Evolutionary conservation across 331 rosid species (phyloP).

Genomic region (Saraca asoca): DNA sequence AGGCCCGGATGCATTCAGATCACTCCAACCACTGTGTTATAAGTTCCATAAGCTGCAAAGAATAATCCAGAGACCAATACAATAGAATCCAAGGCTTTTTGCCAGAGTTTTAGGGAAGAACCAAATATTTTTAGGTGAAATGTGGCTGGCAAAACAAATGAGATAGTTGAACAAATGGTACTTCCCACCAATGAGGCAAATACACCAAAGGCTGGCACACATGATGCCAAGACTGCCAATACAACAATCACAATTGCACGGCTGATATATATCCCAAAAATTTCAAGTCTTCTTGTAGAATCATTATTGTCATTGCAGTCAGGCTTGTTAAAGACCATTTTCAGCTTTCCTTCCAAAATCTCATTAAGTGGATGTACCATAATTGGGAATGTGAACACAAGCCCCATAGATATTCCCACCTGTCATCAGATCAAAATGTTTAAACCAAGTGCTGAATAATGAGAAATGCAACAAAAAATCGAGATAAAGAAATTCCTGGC

Average conservation of each 20-base stretch:
- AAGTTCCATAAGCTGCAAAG: constrained; percentile 82
- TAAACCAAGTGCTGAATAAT: constrained; percentile 15
- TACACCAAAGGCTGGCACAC: constrained; percentile 68
- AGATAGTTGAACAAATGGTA: constrained; percentile 76
- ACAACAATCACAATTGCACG: constrained; percentile 68
- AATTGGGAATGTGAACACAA: constrained; percentile 80
- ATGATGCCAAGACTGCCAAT: constrained; percentile 64
- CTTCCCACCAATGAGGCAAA: constrained; percentile 87
- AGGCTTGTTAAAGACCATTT: constrained; percentile 34
- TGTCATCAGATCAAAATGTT: constrained; percentile 39
- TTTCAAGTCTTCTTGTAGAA: constrained; percentile 39
- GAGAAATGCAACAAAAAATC: constrained; percentile 20
- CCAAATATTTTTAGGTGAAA: constrained; percentile 75
- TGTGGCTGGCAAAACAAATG: constrained; percentile 83
- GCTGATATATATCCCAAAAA: constrained; percentile 41
- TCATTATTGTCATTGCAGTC: constrained; percentile 14
- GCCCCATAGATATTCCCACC: constrained; percentile 83
- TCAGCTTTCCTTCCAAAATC: constrained; percentile 66
- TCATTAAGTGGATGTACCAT: constrained; percentile 86
- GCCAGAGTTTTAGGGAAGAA: constrained; percentile 61
- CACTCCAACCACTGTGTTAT: constrained; percentile 58
- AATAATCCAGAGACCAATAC: constrained; percentile 65
- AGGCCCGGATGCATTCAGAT: constrained; percentile 36
- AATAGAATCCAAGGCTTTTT: constrained; percentile 55
- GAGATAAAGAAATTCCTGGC: not conserved